Evolutionary conservation across 495 filamentous ascomycete genomes (phyloP).

Genomic region (Tuber melanosporum): DNA sequence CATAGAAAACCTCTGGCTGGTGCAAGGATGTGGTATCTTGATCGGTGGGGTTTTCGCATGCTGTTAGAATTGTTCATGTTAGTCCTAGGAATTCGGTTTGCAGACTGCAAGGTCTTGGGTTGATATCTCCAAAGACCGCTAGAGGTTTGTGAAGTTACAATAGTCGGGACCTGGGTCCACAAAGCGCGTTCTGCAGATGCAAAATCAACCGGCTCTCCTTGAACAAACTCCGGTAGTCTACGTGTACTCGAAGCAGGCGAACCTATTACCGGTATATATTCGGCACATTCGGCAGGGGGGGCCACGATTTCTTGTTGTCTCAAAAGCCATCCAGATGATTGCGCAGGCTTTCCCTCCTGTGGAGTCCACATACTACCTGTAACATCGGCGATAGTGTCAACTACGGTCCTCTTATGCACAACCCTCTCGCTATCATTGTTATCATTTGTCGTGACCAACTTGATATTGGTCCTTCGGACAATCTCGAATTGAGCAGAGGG

Average conservation of each 20-base stretch:
- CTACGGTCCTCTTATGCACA: slow-evolving; percentile 6
- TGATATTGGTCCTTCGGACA: slow-evolving; percentile 17
- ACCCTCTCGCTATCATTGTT: slow-evolving; percentile 3
- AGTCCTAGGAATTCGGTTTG: slow-evolving; percentile 10
- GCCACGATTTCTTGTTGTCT: slow-evolving; percentile 2
- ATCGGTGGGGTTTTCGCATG: slow-evolving; percentile 1
- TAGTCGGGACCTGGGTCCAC: slow-evolving; percentile 11
- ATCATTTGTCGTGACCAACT: slow-evolving; percentile 4
- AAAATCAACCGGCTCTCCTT: not conserved
- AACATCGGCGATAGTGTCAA: not conserved
- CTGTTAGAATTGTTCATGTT: not conserved
- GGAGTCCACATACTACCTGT: slow-evolving; percentile 22
- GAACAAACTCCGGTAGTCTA: not conserved
- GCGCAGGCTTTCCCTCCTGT: not conserved
- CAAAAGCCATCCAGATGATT: slow-evolving; percentile 15
- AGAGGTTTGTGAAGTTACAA: slow-evolving; percentile 1
- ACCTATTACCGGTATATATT: not conserved
- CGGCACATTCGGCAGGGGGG: not conserved
- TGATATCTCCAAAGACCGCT: slow-evolving; percentile 13
- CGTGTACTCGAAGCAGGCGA: not conserved
- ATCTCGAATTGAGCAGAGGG: slow-evolving; percentile 2
- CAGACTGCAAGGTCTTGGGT: not conserved
- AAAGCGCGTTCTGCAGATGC: not conserved
- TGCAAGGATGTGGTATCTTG: not conserved
- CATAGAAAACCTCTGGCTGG: not conserved